Percentiles rank a stretch among this genome's conserved stretches.
Conservation (phyloP, 345 rosid genomes). For the Arabidopsis thaliana region TAIR10.1 NC_003076.8:5188001-5188500, state of each 20-base stretch:
- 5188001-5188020: conserved; percentile 72
- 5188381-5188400: conserved; percentile 64
- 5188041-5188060: conserved; percentile 64
- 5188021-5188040: conserved; percentile 85
- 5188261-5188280: conserved; percentile 63
- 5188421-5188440: conserved; percentile 77
- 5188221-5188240: conserved; percentile 66
- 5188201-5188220: conserved; percentile 84
- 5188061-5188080: conserved; percentile 59
- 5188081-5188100: conserved; percentile 68
- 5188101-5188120: conserved; percentile 67
- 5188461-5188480: conserved; percentile 6
- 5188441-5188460: conserved; percentile 21
- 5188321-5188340: conserved; percentile 61
- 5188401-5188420: conserved; percentile 60
- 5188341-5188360: conserved; percentile 69
- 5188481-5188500: conserved; percentile 10
- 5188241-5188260: conserved; percentile 58
- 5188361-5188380: conserved; percentile 76
- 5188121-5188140: conserved; percentile 57
- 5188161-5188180: conserved; percentile 59
- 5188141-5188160: conserved; percentile 59
- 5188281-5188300: conserved; percentile 66
- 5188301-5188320: conserved; percentile 55
- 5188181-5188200: conserved; percentile 61